phyloP scores from a whole-genome alignment of 2,329 filamentous ascomycete genomes.

The Exophiala viscosa region DNA sequence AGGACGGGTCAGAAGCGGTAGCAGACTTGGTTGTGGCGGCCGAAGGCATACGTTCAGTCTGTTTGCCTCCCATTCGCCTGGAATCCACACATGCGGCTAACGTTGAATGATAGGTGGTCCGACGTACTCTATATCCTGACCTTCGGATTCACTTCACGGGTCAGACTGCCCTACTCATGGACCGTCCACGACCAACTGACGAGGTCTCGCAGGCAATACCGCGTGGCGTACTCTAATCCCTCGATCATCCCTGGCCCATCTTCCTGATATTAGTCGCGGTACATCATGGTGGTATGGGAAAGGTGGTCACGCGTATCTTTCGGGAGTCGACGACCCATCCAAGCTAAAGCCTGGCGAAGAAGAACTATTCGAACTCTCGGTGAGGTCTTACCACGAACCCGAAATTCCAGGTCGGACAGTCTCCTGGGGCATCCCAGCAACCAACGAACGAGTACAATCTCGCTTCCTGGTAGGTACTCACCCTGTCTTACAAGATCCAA shows the following conservation, averaged over 20 bases:
- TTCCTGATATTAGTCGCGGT: conserved; percentile 30
- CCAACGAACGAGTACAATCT: conserved; percentile 27
- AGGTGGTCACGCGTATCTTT: conserved; percentile 41
- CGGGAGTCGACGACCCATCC: conserved; percentile 35
- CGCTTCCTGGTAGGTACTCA: conserved; percentile 35
- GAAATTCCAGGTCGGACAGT: conserved; percentile 15
- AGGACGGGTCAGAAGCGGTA: conserved; percentile 44
- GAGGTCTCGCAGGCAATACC: conserved; percentile 41
- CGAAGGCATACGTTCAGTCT: conserved; percentile 62
- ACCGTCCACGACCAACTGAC: conserved; percentile 24
- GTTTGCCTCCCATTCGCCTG: background rate
- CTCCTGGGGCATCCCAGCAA: conserved; percentile 22
- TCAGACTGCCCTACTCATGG: conserved; percentile 23
- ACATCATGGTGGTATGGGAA: conserved; percentile 46
- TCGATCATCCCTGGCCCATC: conserved; percentile 34
- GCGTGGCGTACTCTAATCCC: conserved; percentile 47
- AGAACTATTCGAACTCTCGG: conserved; percentile 39
- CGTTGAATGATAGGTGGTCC: conserved; percentile 38
- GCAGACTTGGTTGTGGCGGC: conserved; percentile 64
- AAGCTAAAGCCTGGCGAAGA: conserved; percentile 26
- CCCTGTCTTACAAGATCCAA: background rate
- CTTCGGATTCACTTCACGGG: conserved; percentile 46
- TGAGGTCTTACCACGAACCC: conserved; percentile 34
- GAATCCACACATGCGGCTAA: background rate
- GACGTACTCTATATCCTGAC: conserved; percentile 39